Evolutionary conservation across 108 stramenopile genomes (phyloP).

Genomic region (Pseudonitzschia pungens): DNA sequence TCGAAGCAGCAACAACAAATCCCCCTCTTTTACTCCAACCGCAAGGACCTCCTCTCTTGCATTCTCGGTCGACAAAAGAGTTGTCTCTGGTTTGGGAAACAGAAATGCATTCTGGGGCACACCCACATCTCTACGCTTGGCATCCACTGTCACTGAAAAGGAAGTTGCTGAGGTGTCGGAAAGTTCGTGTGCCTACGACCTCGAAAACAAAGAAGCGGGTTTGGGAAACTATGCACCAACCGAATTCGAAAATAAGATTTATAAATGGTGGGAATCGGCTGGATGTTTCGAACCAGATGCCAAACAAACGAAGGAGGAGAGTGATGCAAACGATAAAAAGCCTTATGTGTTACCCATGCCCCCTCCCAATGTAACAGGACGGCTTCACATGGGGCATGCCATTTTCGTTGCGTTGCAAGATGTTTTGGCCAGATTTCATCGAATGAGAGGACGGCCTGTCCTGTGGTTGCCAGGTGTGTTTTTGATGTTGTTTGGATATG

Average conservation of each 20-base stretch:
- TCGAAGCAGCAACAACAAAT: not conserved
- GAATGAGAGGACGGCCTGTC: conserved; percentile 96
- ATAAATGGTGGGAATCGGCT: conserved; percentile 83
- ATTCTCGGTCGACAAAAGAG: not conserved
- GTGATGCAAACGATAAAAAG: conserved; percentile 24
- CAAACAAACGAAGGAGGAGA: conserved; percentile 35
- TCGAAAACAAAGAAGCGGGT: conserved; percentile 45
- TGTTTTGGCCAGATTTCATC: conserved; percentile 94
- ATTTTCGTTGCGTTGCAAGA: conserved; percentile 98
- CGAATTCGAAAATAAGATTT: conserved; percentile 70
- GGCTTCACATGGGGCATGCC: conserved; percentile 99
- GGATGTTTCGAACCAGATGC: conserved; percentile 86
- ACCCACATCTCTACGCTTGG: conserved; percentile 8
- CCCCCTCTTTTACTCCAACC: not conserved
- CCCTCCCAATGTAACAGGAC: conserved; percentile 98
- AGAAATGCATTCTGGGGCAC: conserved; percentile 16
- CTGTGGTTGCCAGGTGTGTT: conserved; percentile 88
- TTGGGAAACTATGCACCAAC: conserved; percentile 66
- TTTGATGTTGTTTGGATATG: not conserved
- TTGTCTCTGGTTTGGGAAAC: not conserved
- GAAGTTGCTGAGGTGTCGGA: not conserved
- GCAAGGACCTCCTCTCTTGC: conserved; percentile 1
- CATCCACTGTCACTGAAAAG: conserved; percentile 25
- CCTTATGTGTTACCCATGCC: conserved; percentile 94
- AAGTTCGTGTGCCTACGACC: conserved; percentile 40